Conservation (phyloP, 352 stramenopile genomes). For the Phytopythium chamaehyphon region DNA sequence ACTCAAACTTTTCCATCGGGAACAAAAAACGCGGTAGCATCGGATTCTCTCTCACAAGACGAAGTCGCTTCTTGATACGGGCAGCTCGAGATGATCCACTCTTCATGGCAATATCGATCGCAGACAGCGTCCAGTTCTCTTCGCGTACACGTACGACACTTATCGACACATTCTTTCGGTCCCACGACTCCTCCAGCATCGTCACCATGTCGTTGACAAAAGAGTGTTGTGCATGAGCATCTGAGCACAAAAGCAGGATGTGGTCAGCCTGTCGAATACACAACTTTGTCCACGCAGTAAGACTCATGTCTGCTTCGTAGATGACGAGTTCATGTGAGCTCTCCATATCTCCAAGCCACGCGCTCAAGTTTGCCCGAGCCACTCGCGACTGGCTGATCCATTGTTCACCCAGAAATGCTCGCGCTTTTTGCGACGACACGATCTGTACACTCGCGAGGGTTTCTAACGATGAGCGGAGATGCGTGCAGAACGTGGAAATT, state of each 20-base stretch:
- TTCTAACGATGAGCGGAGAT: conserved; percentile 57
- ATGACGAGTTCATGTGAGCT: conserved; percentile 74
- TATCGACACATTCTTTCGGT: conserved; percentile 65
- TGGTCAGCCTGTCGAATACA: conserved; percentile 84
- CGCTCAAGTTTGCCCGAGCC: conserved; percentile 56
- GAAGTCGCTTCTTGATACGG: conserved; percentile 53
- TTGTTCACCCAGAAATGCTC: conserved; percentile 52
- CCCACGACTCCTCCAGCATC: conserved; percentile 66
- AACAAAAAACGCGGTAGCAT: conserved; percentile 68
- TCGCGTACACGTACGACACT: conserved; percentile 78
- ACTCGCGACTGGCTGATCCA: conserved; percentile 73
- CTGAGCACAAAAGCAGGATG: conserved; percentile 77
- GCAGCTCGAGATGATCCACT: conserved; percentile 43
- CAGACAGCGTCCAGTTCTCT: conserved; percentile 67
- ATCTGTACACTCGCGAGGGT: conserved; percentile 61
- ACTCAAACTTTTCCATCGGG: conserved; percentile 84
- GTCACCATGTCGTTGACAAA: conserved; percentile 70
- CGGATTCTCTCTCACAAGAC: conserved; percentile 48
- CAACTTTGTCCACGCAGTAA: conserved; percentile 79
- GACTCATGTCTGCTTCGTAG: conserved; percentile 68
- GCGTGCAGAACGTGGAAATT: conserved; percentile 69
- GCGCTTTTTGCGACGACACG: conserved; percentile 71
- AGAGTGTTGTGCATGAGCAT: conserved; percentile 55
- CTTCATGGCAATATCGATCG: conserved; percentile 41
- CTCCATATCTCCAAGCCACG: conserved; percentile 82